A percentile compares a stretch with the other conserved stretches of the same genome.
Evolutionary conservation across 345 rosid species (phyloP).

Genomic region (Sapria himalayana): DNA sequence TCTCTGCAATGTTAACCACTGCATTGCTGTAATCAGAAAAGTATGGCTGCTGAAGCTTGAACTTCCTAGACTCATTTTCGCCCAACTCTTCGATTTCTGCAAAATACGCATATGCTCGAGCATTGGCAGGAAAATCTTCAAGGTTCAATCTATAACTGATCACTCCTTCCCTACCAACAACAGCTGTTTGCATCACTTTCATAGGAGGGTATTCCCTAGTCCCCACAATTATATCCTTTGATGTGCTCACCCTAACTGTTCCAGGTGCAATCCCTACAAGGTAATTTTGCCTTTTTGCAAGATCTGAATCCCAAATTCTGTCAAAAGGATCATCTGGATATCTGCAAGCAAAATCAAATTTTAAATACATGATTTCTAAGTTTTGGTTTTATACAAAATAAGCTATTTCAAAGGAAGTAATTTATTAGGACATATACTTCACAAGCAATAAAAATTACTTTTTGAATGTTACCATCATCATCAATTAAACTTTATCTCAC

Average conservation of each 20-base stretch:
- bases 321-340: conserved; percentile 98
- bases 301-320: conserved; percentile 95
- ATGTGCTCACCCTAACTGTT: conserved; percentile 49
- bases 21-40: conserved; percentile 66
- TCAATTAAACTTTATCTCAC: too few relatives aligned
- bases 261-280: conserved; percentile 80
- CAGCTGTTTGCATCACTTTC: conserved; percentile 94
- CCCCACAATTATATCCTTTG: conserved; percentile 25
- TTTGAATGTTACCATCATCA: too few relatives aligned
- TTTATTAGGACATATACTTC: too few relatives aligned
- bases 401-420: too few relatives aligned
- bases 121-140: conserved; percentile 86
- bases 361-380: too few relatives aligned
- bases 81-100: conserved; percentile 77
- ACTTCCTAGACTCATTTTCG: conserved; percentile 55
- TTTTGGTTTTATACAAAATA: too few relatives aligned
- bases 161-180: conserved; percentile 54
- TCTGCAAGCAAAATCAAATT: conserved; percentile 23
- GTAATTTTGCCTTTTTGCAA: conserved; percentile 53
- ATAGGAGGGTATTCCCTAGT: conserved; percentile 96
- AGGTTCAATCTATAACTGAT: conserved; percentile 76
- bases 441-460: too few relatives aligned
- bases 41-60: conserved; percentile 43
- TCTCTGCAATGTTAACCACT: conserved; percentile 85
- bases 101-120: conserved; percentile 79